phyloP scores from a whole-genome alignment of 1,139 yeast genomes.

The Sugiyamaella paludigena region DNA sequence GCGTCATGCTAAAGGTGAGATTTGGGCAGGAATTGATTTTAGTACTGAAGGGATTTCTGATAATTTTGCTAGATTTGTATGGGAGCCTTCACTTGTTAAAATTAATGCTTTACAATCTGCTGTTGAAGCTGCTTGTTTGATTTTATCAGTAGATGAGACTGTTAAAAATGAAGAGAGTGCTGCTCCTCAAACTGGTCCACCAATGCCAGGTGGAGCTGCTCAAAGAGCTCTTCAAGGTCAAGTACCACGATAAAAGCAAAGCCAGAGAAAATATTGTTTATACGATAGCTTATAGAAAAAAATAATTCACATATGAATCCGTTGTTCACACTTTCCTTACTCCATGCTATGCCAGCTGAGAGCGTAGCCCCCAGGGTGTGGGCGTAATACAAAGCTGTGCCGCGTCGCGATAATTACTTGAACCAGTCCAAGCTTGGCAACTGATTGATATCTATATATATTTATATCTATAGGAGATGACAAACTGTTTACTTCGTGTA shows the following conservation, averaged over 20 bases:
- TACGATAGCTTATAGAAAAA: neutral
- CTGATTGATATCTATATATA: too few species aligned
- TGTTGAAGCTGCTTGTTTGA: constrained; percentile 94
- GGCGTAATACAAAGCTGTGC: too few species aligned
- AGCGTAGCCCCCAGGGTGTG: too few species aligned
- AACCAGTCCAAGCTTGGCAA: too few species aligned
- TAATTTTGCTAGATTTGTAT: constrained; percentile 80
- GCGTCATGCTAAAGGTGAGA: constrained; percentile 90
- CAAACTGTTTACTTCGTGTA: too few species aligned
- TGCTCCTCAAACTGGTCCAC: constrained; percentile 35
- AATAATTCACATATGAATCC: neutral
- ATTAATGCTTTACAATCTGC: constrained; percentile 93
- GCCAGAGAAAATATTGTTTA: neutral
- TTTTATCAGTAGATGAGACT: constrained; percentile 93
- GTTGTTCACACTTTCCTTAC: too few species aligned
- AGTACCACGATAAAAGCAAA: constrained; percentile 19
- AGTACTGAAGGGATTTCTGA: constrained; percentile 77
- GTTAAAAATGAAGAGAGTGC: constrained; percentile 71
- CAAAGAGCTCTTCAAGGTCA: constrained; percentile 25
- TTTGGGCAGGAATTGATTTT: constrained; percentile 91
- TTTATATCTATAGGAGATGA: too few species aligned
- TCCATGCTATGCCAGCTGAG: too few species aligned
- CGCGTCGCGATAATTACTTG: too few species aligned
- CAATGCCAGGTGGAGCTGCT: constrained; percentile 29
- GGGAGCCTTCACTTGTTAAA: constrained; percentile 98